Base-by-base conservation (phyloP, 345 rosid species). In the Eucalyptus regnans region DNA sequence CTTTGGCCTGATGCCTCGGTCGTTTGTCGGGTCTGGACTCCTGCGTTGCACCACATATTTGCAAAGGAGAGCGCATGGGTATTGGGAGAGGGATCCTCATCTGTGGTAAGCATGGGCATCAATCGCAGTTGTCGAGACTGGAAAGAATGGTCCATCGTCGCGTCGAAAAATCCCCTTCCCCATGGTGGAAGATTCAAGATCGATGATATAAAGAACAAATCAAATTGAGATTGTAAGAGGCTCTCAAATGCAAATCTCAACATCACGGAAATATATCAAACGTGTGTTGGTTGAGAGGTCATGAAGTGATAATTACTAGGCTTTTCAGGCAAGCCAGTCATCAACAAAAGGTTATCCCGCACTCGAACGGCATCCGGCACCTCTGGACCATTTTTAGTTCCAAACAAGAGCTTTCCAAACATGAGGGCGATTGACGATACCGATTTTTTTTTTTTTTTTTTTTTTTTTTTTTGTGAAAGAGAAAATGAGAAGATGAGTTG, bases 1-100 rank as follows among this genome's bases (percentile, higher is more conserved):
- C 98, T 89, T 89, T 98, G 98, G 50, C 95, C 93, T 20, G 99
- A 92, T 90, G 97, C 98, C 90, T 96, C 98, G 2, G 88, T 93
- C 98, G 96, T 94, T 89, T 95, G 95, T 87, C 94, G 37, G 89
- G 54, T 50, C 54, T 50, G 52, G 18, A 16, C 54, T 50, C 99
- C 96, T 56, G 95, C 96, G 89, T 96, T 96, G 95, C 99, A 98
- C 9, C 95, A 87, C 18, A 16, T 50, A 93, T 97, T 98, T 79
- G 97, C 99, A n/a, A 98, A 44, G 50, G 54, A 17, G 99, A 95
- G n/a, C 98, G 95, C 98, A 94, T 98, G 93, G 97, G 97, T 97
- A 98, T 88, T 95, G 97, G 48, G 97, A 93, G 56, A 98, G 89
- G 50, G 99, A 95, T 93, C 37, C 37, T 33, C 91, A 96, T 98